A percentile compares a stretch with the other conserved stretches of the same genome.
Conservation (phyloP, 1,284 basidiomycete genomes). For the Ceratobasidium sp. region DNA sequence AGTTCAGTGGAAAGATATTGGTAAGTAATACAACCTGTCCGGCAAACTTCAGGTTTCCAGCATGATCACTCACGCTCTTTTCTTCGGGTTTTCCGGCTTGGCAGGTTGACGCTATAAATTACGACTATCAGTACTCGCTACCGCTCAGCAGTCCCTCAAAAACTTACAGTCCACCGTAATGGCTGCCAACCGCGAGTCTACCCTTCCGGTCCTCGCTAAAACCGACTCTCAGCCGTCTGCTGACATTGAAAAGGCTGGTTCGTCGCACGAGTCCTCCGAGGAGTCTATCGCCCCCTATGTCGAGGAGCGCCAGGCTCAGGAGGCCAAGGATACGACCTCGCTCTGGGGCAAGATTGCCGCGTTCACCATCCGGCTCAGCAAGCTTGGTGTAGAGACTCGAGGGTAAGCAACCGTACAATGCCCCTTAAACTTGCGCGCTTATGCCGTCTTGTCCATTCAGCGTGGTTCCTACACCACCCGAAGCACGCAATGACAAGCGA, state of each 20-base stretch:
- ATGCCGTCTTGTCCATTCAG: not conserved
- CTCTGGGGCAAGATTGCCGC: constrained; percentile 33
- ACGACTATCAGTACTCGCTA: not conserved
- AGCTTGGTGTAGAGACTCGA: constrained; percentile 29
- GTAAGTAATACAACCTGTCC: constrained; percentile 7
- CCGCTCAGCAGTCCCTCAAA: not conserved
- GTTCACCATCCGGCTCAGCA: constrained; percentile 33
- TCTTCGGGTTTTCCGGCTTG: not conserved
- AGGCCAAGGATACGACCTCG: constrained; percentile 28
- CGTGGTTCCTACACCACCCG: constrained; percentile 60
- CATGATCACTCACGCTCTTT: not conserved
- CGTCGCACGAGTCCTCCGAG: not conserved
- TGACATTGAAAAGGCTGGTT: constrained; percentile 32
- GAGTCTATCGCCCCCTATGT: constrained; percentile 31
- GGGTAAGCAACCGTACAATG: constrained; percentile 5
- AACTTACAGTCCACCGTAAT: not conserved
- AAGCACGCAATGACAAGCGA: constrained; percentile 68
- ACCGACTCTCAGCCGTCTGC: not conserved
- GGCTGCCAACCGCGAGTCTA: constrained; percentile 19
- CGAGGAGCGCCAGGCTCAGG: constrained; percentile 29
- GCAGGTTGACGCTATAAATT: constrained; percentile 3
- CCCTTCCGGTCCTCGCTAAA: constrained; percentile 7
- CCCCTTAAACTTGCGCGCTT: not conserved
- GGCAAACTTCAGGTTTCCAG: not conserved
- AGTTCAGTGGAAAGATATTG: constrained; percentile 5